Evolutionary conservation across 2,329 filamentous ascomycete species (phyloP).

Genomic region (Cladobotryum mycophilum): DNA sequence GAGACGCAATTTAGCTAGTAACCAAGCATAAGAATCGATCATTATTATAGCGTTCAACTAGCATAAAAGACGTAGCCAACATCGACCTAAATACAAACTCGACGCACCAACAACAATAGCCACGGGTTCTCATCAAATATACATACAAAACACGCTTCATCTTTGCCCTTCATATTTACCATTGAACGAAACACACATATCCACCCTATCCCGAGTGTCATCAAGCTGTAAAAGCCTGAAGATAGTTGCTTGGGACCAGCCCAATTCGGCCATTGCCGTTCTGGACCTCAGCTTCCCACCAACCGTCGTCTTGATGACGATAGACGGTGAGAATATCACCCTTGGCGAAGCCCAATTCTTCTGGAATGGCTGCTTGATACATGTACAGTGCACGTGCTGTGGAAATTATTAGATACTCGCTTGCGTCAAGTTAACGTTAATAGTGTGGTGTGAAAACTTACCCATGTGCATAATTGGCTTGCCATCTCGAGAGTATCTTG

Average conservation of each 20-base stretch:
- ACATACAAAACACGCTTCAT: conserved; percentile 1
- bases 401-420: conserved; percentile 11
- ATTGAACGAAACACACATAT: conserved; percentile 1
- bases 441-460: conserved; percentile 46
- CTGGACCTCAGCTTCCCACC: conserved; percentile 97
- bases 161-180: conserved; percentile 1
- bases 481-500: conserved; percentile 80
- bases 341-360: conserved; percentile 88
- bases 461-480: conserved; percentile 87
- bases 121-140: conserved; percentile 7
- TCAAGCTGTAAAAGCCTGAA: conserved; percentile 44
- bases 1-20: too few species aligned
- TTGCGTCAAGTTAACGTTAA: neutral
- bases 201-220: neutral
- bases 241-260: conserved; percentile 63
- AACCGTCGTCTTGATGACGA: conserved; percentile 91
- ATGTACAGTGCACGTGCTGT: conserved; percentile 87
- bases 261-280: conserved; percentile 54
- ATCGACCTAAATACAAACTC: neutral
- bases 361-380: conserved; percentile 90
- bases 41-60: too few species aligned
- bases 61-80: too few species aligned
- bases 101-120: conserved; percentile 3
- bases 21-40: too few species aligned
- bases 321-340: conserved; percentile 86